Evolutionary conservation across 1,139 yeast genomes (phyloP).

Genomic region (Meyerozyma athensensis): DNA sequence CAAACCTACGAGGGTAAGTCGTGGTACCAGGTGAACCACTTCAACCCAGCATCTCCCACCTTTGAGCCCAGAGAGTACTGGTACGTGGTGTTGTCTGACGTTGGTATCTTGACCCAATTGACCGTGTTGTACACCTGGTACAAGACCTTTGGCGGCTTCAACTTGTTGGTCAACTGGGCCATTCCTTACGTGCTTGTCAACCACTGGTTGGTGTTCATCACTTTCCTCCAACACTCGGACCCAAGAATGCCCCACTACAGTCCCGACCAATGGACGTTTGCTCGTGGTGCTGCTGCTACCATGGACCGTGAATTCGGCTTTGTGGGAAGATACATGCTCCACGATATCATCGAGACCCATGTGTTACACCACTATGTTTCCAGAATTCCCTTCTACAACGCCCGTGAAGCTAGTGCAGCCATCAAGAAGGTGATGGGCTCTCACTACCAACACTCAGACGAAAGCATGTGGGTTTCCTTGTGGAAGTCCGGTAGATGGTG

Average conservation of each 20-base stretch:
- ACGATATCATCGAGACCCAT: slow-evolving; percentile 86
- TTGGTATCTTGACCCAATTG: slow-evolving; percentile 58
- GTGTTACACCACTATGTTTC: slow-evolving; percentile 83
- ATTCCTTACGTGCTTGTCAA: slow-evolving; percentile 77
- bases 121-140: slow-evolving; percentile 60
- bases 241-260: slow-evolving; percentile 78
- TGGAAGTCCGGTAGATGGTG: slow-evolving; percentile 72
- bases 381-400: slow-evolving; percentile 83
- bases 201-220: slow-evolving; percentile 87
- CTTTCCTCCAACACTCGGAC: slow-evolving; percentile 82
- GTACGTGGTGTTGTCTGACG: slow-evolving; percentile 66
- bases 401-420: slow-evolving; percentile 74
- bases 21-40: slow-evolving; percentile 48
- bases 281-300: slow-evolving; percentile 86
- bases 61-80: slow-evolving; percentile 68
- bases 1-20: slow-evolving; percentile 57
- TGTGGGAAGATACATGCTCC: slow-evolving; percentile 75
- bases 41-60: slow-evolving; percentile 67
- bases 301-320: slow-evolving; percentile 82
- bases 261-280: slow-evolving; percentile 73
- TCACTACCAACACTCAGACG: slow-evolving; percentile 63
- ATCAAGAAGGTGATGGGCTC: slow-evolving; percentile 79
- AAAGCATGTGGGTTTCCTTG: slow-evolving; percentile 68
- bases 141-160: slow-evolving; percentile 57
- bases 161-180: slow-evolving; percentile 66